Base-by-base conservation (phyloP, 192 early-diverging fungal species). In the Linnemannia hyalina region DNA sequence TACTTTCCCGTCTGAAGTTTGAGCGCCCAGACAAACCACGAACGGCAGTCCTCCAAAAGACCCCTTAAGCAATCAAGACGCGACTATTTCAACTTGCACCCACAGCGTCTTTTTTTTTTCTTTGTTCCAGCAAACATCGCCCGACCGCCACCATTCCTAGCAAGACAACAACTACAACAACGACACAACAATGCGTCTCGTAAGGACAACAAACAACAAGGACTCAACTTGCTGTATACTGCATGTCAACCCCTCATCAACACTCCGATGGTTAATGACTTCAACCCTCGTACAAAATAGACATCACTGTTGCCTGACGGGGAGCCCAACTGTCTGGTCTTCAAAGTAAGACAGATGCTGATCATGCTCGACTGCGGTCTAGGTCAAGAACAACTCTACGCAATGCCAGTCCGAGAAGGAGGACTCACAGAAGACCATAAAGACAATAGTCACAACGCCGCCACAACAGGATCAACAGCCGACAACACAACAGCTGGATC, bases 361-460 rank as follows among this genome's bases (percentile, higher is more conserved):
- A 80, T 89, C 74, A 68, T 89, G 41, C 77, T 89, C 20, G 89
- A 89, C 80, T 89, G 86, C 74, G 89, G 89, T 15, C 79, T 89
- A 9, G 85, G 84, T 16, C 79, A 80, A 40, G 78, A 80, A 52
- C 84, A 86, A n/a, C 71, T 86, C 47, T 86, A 86, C 60, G 70
- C 78, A 6, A 86, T 86, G 84, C 84, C 84, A 46, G 84, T 86
- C 5, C 70, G 84, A 7, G 79, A 81, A 36, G 84, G 84, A 9
- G 84, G 78, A 6, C 44, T 80, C 3, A 70, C 46, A 5, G 84
- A 86, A 26, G 60, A 77, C n/a, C 44, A 72, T n/a, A 80, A 65
- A 40, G 80, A 81, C 40, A 52, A 74, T 46, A 65, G 22, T 36
- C 35, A 72, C 60, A 68, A 40, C 22, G 3, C 47, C 11, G 16